These are phyloP conservation scores for Trichosanthes truncata DNA, from an alignment of 306 rosid genomes.

Conservation along the genomic window DNA sequence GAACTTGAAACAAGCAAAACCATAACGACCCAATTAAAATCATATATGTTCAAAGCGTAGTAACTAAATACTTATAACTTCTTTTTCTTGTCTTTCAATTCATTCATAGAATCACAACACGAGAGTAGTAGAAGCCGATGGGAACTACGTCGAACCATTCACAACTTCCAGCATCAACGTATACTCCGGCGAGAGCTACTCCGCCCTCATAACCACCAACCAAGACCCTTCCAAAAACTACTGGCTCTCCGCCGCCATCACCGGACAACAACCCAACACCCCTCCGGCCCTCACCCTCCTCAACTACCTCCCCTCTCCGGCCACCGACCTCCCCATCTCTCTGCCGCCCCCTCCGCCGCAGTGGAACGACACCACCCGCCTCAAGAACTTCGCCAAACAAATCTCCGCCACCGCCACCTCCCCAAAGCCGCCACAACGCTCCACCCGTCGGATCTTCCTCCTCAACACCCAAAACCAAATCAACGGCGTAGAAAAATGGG, in stretches of 20 bases:
- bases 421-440: slow-evolving; percentile 36
- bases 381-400: slow-evolving; percentile 42
- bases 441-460: slow-evolving; percentile 35
- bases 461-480: slow-evolving; percentile 62
- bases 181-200: slow-evolving; percentile 73
- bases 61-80: too few species aligned
- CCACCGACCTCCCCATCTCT: slow-evolving; percentile 17
- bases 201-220: slow-evolving; percentile 47
- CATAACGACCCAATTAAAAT: too few species aligned
- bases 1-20: too few species aligned
- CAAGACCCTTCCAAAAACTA: slow-evolving; percentile 58
- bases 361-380: slow-evolving; percentile 46
- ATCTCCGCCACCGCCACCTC: slow-evolving; percentile 48
- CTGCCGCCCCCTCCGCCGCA: slow-evolving; percentile 48
- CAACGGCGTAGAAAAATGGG: slow-evolving; percentile 47
- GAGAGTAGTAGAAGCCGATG: slow-evolving; percentile 70
- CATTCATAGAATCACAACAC: slow-evolving; percentile 83
- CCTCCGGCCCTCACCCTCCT: slow-evolving; percentile 46
- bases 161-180: slow-evolving; percentile 46
- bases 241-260: slow-evolving; percentile 59
- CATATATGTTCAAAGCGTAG: too few species aligned
- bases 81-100: too few species aligned
- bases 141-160: slow-evolving; percentile 58
- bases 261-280: slow-evolving; percentile 51
- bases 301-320: slow-evolving; percentile 38